Evolutionary conservation across 305 asterid genomes (phyloP).

Genomic region (Solanum chacoense): DNA sequence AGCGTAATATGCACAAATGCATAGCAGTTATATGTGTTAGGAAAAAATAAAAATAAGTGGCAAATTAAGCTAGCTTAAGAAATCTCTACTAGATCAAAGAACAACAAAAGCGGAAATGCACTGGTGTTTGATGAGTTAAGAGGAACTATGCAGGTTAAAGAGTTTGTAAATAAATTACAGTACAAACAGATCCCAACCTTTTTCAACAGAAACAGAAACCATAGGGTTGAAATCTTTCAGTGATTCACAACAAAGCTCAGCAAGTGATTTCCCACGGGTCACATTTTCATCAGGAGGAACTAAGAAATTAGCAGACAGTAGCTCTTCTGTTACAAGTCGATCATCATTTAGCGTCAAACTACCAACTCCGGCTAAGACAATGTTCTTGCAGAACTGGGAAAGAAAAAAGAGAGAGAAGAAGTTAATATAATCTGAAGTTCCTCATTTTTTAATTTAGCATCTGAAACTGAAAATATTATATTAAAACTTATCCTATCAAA

Average conservation of each 20-base stretch:
- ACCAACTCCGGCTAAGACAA: constrained; percentile 95
- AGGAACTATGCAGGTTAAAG: not conserved
- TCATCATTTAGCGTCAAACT: constrained; percentile 83
- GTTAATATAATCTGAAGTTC: not conserved
- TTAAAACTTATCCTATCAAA: not conserved
- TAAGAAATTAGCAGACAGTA: constrained; percentile 70
- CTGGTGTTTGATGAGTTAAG: not conserved
- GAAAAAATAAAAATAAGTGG: not conserved
- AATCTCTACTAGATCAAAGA: not conserved
- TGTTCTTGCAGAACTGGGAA: constrained; percentile 89
- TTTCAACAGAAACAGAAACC: constrained; percentile 62
- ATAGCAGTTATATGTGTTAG: not conserved
- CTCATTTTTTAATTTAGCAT: not conserved
- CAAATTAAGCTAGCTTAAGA: not conserved
- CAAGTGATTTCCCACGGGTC: constrained; percentile 51
- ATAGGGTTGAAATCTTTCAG: constrained; percentile 72
- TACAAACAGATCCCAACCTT: constrained; percentile 25
- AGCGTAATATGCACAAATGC: not conserved
- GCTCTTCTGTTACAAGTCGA: constrained; percentile 51
- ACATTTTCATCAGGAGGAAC: constrained; percentile 45
- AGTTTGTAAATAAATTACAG: not conserved
- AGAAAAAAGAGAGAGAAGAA: not conserved
- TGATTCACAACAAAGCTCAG: constrained; percentile 67
- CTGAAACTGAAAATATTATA: not conserved
- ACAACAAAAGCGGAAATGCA: not conserved